A percentile compares a stretch with the other conserved stretches of the same genome.
Conservation (phyloP, 495 filamentous ascomycete genomes). For the Beverwykella pulmonaria region DNA sequence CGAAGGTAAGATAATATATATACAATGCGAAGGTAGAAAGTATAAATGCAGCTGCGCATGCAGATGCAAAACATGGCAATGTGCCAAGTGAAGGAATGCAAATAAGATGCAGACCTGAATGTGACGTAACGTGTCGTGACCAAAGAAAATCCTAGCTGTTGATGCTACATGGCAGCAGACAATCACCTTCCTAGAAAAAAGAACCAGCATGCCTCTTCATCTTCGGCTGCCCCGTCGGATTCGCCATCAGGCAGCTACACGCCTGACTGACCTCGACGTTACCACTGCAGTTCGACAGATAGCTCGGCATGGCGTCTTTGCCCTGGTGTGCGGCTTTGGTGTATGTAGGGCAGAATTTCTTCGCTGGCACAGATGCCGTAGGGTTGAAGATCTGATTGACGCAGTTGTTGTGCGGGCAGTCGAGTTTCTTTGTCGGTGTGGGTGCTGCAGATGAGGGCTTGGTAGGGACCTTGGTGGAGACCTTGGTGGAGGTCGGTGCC, state of each 20-base stretch:
- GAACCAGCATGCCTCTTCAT: slow-evolving; percentile 4
- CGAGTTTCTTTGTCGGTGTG: slow-evolving; percentile 1
- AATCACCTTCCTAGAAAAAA: too few species aligned
- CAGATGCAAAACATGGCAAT: not conserved
- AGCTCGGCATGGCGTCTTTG: slow-evolving; percentile 13
- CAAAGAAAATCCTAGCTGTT: too few species aligned
- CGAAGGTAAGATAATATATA: not conserved
- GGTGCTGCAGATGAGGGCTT: not conserved
- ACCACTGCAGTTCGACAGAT: slow-evolving; percentile 11
- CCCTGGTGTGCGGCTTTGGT: slow-evolving; percentile 1
- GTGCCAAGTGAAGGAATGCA: not conserved
- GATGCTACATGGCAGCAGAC: too few species aligned
- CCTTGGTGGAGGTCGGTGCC: not conserved
- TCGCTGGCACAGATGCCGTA: slow-evolving; percentile 6
- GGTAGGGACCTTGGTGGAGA: not conserved
- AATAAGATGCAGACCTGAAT: not conserved
- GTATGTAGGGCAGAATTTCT: slow-evolving; percentile 22
- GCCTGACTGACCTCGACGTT: slow-evolving; percentile 13
- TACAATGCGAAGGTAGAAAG: not conserved
- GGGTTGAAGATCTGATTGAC: slow-evolving; percentile 20
- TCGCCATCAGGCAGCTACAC: slow-evolving; percentile 18
- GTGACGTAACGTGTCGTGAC: not conserved
- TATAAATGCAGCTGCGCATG: not conserved
- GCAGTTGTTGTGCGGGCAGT: slow-evolving; percentile 19
- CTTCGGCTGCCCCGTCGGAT: not conserved